Conservation (phyloP, 2,329 filamentous ascomycete species). For the Colletotrichum phormii region DNA sequence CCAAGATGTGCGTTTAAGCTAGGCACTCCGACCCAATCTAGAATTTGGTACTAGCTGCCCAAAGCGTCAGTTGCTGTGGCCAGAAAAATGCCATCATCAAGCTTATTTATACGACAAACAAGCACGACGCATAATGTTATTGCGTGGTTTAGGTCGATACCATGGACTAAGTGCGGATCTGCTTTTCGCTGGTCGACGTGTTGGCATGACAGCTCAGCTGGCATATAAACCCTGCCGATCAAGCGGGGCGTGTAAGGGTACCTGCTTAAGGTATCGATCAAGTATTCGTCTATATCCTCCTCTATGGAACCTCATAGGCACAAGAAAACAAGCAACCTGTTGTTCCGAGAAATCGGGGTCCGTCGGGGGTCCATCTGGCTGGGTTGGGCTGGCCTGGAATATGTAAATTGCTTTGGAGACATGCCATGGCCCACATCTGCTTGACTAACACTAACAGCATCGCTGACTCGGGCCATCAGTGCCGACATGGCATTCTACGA, state of each 20-base stretch:
- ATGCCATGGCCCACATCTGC: slow-evolving; percentile 13
- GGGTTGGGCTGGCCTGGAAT: slow-evolving; percentile 13
- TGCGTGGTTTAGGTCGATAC: not conserved
- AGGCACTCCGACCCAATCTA: not conserved
- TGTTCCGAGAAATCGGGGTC: slow-evolving; percentile 20
- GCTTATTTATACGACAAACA: not conserved
- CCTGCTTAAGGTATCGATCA: not conserved
- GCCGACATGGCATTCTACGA: slow-evolving; percentile 14
- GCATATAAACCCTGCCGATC: slow-evolving; percentile 3
- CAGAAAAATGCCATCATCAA: not conserved
- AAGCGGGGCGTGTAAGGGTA: slow-evolving; percentile 8
- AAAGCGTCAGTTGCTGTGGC: not conserved
- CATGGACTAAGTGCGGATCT: not conserved
- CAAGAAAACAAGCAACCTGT: not conserved
- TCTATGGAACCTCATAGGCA: not conserved
- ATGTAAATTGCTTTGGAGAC: not conserved
- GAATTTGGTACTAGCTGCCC: not conserved
- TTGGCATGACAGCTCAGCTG: slow-evolving; percentile 8
- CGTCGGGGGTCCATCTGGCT: slow-evolving; percentile 2
- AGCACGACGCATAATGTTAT: not conserved
- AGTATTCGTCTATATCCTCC: not conserved
- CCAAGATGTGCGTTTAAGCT: not conserved
- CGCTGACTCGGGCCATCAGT: slow-evolving; percentile 20
- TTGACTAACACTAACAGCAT: slow-evolving; percentile 2
- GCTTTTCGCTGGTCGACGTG: not conserved